Evolutionary conservation across 164 flowering plant genomes (phyloP).

Genomic region (Sextonia rubra): DNA sequence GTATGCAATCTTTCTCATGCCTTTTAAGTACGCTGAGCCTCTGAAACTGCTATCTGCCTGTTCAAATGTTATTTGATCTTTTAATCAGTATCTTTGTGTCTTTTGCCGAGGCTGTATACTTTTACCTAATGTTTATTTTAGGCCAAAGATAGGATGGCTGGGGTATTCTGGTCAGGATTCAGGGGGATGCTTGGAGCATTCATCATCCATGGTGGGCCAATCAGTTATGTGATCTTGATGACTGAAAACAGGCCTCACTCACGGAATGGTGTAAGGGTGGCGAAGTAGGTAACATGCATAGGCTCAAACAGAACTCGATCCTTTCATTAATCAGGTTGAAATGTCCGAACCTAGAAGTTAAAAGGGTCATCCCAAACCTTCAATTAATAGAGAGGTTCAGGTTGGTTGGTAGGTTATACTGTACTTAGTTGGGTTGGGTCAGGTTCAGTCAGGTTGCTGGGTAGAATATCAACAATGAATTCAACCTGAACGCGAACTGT

Average conservation of each 20-base stretch:
- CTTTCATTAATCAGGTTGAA: too few species aligned
- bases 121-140: neutral
- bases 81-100: neutral
- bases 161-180: neutral
- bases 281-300: too few species aligned
- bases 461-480: too few species aligned
- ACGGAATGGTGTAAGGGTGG: neutral
- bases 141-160: neutral
- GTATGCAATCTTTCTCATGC: neutral
- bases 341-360: too few species aligned
- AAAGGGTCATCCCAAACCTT: too few species aligned
- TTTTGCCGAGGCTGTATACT: neutral
- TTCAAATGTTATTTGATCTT: neutral
- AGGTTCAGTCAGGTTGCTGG: too few species aligned
- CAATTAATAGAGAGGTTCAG: too few species aligned
- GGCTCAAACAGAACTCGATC: too few species aligned
- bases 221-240: neutral
- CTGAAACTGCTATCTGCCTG: neutral
- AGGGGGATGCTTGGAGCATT: neutral
- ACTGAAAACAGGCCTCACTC: neutral
- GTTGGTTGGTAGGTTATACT: too few species aligned
- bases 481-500: too few species aligned
- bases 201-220: neutral
- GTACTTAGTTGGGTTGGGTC: too few species aligned
- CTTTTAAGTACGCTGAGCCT: neutral